A percentile compares a stretch with the other conserved stretches of the same genome.
Conservation (phyloP, 208 protist species). For the Leptomonas seymouri region DNA sequence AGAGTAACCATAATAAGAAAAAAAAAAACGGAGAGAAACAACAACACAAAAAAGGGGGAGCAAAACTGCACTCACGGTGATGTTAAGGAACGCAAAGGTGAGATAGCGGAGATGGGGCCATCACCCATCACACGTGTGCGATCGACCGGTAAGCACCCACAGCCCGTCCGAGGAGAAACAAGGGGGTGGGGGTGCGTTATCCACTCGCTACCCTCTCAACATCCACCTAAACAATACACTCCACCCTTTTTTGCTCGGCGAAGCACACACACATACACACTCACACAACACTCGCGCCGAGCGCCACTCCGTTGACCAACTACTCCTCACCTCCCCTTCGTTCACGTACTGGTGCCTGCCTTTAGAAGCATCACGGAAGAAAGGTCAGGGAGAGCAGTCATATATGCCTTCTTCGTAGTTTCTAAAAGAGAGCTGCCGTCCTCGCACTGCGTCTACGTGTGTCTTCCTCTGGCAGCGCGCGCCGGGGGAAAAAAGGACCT, state of each 20-base stretch:
- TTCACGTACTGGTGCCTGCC: too few relatives aligned
- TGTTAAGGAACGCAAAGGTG: constrained; percentile 5
- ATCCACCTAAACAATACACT: neutral
- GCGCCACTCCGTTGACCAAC: neutral
- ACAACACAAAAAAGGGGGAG: too few relatives aligned
- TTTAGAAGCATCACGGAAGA: constrained; percentile 1
- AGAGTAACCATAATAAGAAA: neutral
- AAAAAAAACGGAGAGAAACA: neutral
- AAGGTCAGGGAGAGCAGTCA: neutral
- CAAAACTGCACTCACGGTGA: too few relatives aligned
- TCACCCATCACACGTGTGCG: neutral
- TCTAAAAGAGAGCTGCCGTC: neutral
- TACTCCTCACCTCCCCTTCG: neutral
- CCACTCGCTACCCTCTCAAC: constrained; percentile 8
- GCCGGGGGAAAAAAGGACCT: neutral
- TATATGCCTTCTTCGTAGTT: neutral
- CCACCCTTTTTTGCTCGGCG: neutral
- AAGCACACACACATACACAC: neutral
- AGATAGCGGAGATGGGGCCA: constrained; percentile 3
- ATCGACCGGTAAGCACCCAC: neutral
- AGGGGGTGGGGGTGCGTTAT: neutral
- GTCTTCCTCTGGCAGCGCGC: too few relatives aligned
- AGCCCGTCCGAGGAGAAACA: neutral
- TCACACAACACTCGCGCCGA: too few relatives aligned
- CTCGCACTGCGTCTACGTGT: neutral